Conservation (phyloP, 1,139 yeast species). For the Protomyces inundatus region DNA sequence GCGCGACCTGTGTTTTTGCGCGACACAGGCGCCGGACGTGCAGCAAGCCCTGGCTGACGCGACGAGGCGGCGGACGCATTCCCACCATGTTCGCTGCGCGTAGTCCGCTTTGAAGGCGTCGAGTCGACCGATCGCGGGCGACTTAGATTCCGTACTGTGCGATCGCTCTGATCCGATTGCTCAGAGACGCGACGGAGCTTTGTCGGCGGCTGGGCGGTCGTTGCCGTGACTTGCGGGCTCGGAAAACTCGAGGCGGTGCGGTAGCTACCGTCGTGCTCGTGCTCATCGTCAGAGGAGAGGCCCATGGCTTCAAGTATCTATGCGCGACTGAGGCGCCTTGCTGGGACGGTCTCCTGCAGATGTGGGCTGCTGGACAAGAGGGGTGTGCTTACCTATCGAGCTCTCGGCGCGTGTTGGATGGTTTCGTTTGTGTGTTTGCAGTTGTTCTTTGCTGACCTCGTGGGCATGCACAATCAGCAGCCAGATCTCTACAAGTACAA, state of each 20-base stretch:
- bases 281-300: background rate
- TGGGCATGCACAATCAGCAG: too few relatives aligned
- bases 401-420: too few relatives aligned
- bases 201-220: background rate
- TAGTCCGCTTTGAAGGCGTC: conserved; percentile 2
- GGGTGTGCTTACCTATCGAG: too few relatives aligned
- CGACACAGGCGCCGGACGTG: background rate
- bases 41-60: background rate
- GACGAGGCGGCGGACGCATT: background rate
- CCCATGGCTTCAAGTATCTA: too few relatives aligned
- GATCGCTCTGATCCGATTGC: background rate
- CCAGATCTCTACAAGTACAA: too few relatives aligned
- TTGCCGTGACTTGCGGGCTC: background rate
- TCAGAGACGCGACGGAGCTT: background rate
- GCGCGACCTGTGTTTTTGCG: background rate
- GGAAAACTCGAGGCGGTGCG: conserved; percentile 19
- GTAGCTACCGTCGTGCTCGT: conserved; percentile 4
- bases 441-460: too few relatives aligned
- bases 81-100: background rate
- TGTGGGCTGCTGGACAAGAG: too few relatives aligned
- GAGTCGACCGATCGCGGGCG: background rate
- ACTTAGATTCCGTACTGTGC: background rate
- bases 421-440: too few relatives aligned
- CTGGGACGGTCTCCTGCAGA: too few relatives aligned
- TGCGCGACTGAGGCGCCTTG: too few relatives aligned